Percentiles rank a stretch among this genome's conserved stretches.
Conservation (phyloP, 192 early-diverging fungal genomes). For the Backusella westeae region DNA sequence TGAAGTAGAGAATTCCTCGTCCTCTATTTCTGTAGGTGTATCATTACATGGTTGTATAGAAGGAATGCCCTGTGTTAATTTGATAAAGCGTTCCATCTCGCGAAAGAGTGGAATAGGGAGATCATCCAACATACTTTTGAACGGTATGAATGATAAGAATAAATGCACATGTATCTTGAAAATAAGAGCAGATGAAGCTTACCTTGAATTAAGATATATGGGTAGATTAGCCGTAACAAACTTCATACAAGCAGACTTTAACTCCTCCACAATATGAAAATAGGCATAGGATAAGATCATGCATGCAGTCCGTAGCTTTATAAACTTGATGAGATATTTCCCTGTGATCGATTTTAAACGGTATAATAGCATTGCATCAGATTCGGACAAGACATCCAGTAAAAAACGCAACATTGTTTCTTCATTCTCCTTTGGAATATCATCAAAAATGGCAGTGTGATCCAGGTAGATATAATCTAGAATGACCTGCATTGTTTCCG, state of each 20-base stretch:
- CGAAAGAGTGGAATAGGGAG: constrained; percentile 11
- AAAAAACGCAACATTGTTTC: constrained; percentile 50
- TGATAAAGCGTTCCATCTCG: constrained; percentile 24
- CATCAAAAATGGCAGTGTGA: constrained; percentile 35
- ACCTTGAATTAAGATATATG: constrained; percentile 41
- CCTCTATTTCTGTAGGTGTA: constrained; percentile 6
- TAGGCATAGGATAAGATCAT: constrained; percentile 53
- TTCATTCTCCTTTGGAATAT: constrained; percentile 30
- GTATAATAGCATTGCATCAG: constrained; percentile 63
- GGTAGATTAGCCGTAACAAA: constrained; percentile 50
- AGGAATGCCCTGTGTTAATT: background rate
- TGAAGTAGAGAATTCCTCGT: background rate
- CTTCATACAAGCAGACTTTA: constrained; percentile 54
- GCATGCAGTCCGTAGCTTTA: constrained; percentile 51
- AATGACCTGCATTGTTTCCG: constrained; percentile 51
- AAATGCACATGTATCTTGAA: background rate
- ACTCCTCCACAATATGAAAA: constrained; percentile 42
- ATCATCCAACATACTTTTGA: constrained; percentile 12
- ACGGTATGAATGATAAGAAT: background rate
- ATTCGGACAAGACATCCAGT: constrained; percentile 54
- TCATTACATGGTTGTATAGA: background rate
- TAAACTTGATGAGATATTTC: constrained; percentile 31
- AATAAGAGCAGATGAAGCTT: background rate
- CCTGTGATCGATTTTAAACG: constrained; percentile 45
- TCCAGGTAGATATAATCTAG: constrained; percentile 58